Evolutionary conservation across 1,284 basidiomycete species (phyloP).

Genomic region (Ustilago nuda): DNA sequence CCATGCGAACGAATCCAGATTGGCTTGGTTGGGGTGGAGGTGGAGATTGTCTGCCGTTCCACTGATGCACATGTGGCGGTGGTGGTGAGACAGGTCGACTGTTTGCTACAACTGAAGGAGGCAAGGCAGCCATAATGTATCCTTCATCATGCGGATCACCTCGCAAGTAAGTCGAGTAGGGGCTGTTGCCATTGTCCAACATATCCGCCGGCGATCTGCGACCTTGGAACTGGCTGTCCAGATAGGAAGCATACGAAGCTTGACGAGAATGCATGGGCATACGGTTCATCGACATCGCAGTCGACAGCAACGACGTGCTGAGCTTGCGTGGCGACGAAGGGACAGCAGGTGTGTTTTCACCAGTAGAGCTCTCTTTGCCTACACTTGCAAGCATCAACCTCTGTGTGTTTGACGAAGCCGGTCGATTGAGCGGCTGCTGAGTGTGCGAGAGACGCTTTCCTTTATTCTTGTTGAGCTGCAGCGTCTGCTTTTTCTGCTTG

Average conservation of each 20-base stretch:
- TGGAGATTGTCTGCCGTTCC: slow-evolving; percentile 32
- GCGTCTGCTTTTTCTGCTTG: slow-evolving; percentile 39
- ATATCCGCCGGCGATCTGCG: slow-evolving; percentile 44
- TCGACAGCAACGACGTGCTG: slow-evolving; percentile 32
- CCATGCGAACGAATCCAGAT: slow-evolving; percentile 57
- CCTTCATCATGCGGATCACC: slow-evolving; percentile 60
- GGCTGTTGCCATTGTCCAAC: slow-evolving; percentile 39
- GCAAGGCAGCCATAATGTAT: slow-evolving; percentile 61
- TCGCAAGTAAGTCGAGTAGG: slow-evolving; percentile 52
- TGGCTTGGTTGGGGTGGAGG: slow-evolving; percentile 23
- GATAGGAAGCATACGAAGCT: slow-evolving; percentile 55
- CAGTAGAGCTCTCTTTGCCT: slow-evolving; percentile 31
- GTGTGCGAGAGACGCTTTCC: slow-evolving; percentile 20
- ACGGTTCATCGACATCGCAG: slow-evolving; percentile 34
- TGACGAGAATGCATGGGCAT: slow-evolving; percentile 58
- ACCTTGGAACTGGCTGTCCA: slow-evolving; percentile 48
- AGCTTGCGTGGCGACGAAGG: slow-evolving; percentile 34
- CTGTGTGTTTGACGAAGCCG: slow-evolving; percentile 30
- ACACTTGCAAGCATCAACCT: slow-evolving; percentile 34
- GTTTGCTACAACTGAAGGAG: slow-evolving; percentile 22
- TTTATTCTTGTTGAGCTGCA: slow-evolving; percentile 53
- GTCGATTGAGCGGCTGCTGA: slow-evolving; percentile 24
- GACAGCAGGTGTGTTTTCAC: slow-evolving; percentile 23
- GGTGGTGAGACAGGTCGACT: slow-evolving; percentile 31
- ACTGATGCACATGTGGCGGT: slow-evolving; percentile 41